Evolutionary conservation across 2,329 filamentous ascomycete genomes (phyloP).

Genomic region (Nannizziopsis barbatae): DNA sequence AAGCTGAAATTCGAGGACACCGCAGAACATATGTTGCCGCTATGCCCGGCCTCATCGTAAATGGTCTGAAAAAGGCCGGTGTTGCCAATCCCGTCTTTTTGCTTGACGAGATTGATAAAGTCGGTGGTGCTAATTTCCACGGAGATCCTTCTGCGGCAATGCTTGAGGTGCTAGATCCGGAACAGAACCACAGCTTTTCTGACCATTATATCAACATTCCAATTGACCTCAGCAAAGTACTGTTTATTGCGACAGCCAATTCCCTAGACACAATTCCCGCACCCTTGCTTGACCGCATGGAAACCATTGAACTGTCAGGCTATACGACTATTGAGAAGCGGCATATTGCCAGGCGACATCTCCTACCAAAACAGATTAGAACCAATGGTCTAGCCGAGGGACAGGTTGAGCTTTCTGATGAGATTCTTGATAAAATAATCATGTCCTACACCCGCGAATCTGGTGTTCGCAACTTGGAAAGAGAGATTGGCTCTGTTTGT

Average conservation of each 20-base stretch:
- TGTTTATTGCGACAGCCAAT: slow-evolving; percentile 97
- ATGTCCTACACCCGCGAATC: slow-evolving; percentile 94
- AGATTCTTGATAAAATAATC: slow-evolving; percentile 89
- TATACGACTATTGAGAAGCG: slow-evolving; percentile 97
- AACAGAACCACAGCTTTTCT: slow-evolving; percentile 89
- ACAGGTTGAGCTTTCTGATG: slow-evolving; percentile 65
- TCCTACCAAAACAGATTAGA: slow-evolving; percentile 92
- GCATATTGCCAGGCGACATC: slow-evolving; percentile 81
- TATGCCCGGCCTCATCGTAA: slow-evolving; percentile 95
- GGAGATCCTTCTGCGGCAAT: slow-evolving; percentile 94
- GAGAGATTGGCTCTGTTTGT: slow-evolving; percentile 89
- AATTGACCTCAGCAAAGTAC: slow-evolving; percentile 86
- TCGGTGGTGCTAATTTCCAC: slow-evolving; percentile 81
- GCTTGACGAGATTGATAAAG: slow-evolving; percentile 95
- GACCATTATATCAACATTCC: slow-evolving; percentile 96
- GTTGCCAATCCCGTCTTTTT: slow-evolving; percentile 92
- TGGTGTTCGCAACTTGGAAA: slow-evolving; percentile 89
- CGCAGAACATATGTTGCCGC: slow-evolving; percentile 92
- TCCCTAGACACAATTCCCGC: slow-evolving; percentile 86
- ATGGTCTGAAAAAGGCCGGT: slow-evolving; percentile 86
- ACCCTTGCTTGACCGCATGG: slow-evolving; percentile 93
- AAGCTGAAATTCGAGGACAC: slow-evolving; percentile 93
- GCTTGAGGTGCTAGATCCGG: slow-evolving; percentile 93
- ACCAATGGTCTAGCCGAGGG: slow-evolving; percentile 72
- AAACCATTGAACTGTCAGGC: slow-evolving; percentile 82